Base-by-base conservation (phyloP, 768 basidiomycete genomes). In the Coprinopsis sp. region DNA sequence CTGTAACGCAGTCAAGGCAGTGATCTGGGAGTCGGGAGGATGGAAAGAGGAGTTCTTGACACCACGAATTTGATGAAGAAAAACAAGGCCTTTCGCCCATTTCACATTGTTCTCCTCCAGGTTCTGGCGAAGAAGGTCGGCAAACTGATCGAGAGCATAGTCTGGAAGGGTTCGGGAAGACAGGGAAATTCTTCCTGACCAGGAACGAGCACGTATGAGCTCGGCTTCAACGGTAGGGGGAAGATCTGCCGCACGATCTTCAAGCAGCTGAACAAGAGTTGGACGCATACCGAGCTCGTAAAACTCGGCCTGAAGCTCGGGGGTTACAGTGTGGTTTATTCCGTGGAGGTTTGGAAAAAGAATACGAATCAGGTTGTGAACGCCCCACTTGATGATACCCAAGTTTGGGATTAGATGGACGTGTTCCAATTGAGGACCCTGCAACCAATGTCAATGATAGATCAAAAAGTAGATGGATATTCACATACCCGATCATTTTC, bases 11-110 rank as follows among this genome's bases (percentile, higher is more conserved):
- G 11, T 6, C 13, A 22, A 10, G 8, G 19, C 21, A 4, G 39
- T 30, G 21, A 14, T 8, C 2, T 19, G 2, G 13, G 1, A 6
- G 3, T 33, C 16, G 6, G 34, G 28, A 13, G 3, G 10, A 18
- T 54, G 52, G 37, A 23, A 28, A 19, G 21, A 24, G 12, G 22
- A 18, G 23, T 50, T 40, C 22, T 54, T 54, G 30, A 54, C 33
- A 8, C 52, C 49, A 24, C 42, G 30, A 33, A 53, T 47, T 4
- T 40, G 25, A 16, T 53, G 52, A 22, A 53, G 16, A 23, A 50
- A n/a, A 21, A 50, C 40, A 11, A 54, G 42, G 18, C 25, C 23
- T 22, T 23, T n/a, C 4, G 29, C 49, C 49, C 52, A 54, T 5
- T 10, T 8, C 1, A 31, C n/a, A 6, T 38, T 46, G 23, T 36